Evolutionary conservation across 2,329 filamentous ascomycete species (phyloP), one percentile per base, ranked within the genome.

Genomic region (Venturiaceae sp.): DNA sequence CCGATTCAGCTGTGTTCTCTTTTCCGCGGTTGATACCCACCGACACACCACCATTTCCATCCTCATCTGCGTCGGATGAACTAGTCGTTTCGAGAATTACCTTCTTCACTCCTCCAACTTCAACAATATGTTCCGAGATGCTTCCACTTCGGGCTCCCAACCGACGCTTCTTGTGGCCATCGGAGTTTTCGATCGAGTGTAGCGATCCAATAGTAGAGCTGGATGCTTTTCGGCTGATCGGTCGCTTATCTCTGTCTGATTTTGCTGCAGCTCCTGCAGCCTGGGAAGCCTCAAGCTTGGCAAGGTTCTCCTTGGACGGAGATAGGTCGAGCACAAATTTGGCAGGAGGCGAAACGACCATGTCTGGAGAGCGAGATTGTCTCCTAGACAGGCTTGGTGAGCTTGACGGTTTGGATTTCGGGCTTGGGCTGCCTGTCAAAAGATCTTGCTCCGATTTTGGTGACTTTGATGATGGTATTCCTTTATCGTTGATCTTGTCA

Each of bases 81-180:
- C 80, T 84, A 28, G 79, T 86, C 3, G 84, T 84, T 66, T 90
- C 85, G 28, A 92, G 76, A 1, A 92, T 82, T 47, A 90, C 82
- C 72, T 92, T 92, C 62, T 83, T 83, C 56, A 91, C 80, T 2
- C 88, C 88, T 58, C 85, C 83, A 2, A 85, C 77, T 66, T 92
- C 86, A 58, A 91, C 75, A n/a, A 88, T 76, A 61, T 87, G 88
- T 71, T 92, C 87, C 0, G 87, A 90, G 64, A 92, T 90, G 68
- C 85, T 89, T 30, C 88, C 88, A 64, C 85, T 89, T 59, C 87
- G 79, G 5, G 85, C 84, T 4, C 78, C 75, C 8, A 80, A 76
- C 34, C 74, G 74, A 63, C 71, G 65, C 58, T 67, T 68, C 9
- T 61, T 63, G 3, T 64, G 30, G n/a, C 60, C 57, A 13, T 63